A percentile compares a stretch with the other conserved stretches of the same genome.
Conservation (phyloP, 2,329 filamentous ascomycete genomes). For the Periconia sp. region DNA sequence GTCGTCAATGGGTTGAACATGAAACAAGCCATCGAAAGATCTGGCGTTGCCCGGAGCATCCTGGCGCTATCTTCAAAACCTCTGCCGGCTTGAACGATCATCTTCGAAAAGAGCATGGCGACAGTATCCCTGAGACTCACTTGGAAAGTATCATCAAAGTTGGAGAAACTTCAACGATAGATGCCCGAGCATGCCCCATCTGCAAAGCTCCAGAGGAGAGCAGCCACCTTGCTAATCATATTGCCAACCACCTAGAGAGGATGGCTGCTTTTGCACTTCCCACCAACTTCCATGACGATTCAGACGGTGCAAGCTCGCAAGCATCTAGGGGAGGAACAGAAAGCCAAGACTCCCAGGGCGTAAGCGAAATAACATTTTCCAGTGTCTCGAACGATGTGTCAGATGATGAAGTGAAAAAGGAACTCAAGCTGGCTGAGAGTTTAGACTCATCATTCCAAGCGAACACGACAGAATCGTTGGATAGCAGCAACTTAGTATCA, state of each 20-base stretch:
- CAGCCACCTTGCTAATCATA: slow-evolving; percentile 34
- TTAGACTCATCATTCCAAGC: no score
- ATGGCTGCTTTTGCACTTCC: slow-evolving; percentile 39
- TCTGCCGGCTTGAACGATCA: slow-evolving; percentile 29
- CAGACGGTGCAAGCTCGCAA: slow-evolving; percentile 31
- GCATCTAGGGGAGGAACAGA: slow-evolving; percentile 30
- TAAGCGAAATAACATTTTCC: slow-evolving; percentile 18
- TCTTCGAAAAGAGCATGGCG: slow-evolving; percentile 28
- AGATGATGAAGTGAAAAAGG: background rate
- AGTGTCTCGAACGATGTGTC: slow-evolving; percentile 10
- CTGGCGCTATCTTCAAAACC: slow-evolving; percentile 29
- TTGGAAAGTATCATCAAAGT: slow-evolving; percentile 32
- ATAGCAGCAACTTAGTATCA: background rate
- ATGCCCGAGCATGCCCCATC: slow-evolving; percentile 37
- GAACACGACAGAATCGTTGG: no score
- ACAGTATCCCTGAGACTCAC: slow-evolving; percentile 32
- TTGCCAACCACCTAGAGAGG: slow-evolving; percentile 41
- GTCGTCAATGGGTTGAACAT: slow-evolving; percentile 41
- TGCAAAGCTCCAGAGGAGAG: slow-evolving; percentile 29
- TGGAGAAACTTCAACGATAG: slow-evolving; percentile 35
- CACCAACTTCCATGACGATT: slow-evolving; percentile 27
- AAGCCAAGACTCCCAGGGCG: slow-evolving; percentile 19
- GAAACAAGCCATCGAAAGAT: slow-evolving; percentile 40
- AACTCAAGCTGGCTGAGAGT: no score
- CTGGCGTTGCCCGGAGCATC: slow-evolving; percentile 41